These are phyloP conservation scores for Paspalum vaginatum DNA, from an alignment of 176 grass and related monocot species.

Conservation along the genomic window DNA sequence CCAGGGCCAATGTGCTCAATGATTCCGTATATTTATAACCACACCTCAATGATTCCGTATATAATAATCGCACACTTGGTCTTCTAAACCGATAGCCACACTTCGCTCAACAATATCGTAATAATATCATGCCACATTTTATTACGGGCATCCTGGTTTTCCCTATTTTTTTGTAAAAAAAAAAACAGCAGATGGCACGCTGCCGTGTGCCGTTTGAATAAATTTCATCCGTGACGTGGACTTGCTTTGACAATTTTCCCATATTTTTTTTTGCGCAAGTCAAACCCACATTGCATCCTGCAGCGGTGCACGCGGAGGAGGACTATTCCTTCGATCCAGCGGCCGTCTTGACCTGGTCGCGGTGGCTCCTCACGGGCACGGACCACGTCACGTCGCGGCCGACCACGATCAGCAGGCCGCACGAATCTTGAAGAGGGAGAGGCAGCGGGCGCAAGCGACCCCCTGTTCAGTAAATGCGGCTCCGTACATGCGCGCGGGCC, in stretches of 20 bases:
- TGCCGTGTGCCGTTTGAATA: not conserved
- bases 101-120: not conserved
- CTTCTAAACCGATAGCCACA: not conserved
- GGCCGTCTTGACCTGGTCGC: not conserved
- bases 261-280: not conserved
- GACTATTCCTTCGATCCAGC: not conserved
- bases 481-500: not conserved
- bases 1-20: not conserved
- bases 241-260: not conserved
- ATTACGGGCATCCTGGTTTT: not conserved
- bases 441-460: too few relatives aligned
- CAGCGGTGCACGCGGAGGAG: not conserved
- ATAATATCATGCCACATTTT: not conserved
- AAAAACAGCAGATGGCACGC: not conserved
- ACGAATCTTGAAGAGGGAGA: not conserved
- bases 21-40: not conserved
- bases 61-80: too few relatives aligned
- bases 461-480: too few relatives aligned
- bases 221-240: constrained; percentile 5
- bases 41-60: too few relatives aligned
- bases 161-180: not conserved
- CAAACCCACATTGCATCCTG: not conserved
- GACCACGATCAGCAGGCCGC: not conserved
- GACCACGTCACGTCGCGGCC: not conserved
- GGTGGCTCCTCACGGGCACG: not conserved